phyloP scores from a whole-genome alignment of 768 basidiomycete species.

The Suillus brevipes region DNA sequence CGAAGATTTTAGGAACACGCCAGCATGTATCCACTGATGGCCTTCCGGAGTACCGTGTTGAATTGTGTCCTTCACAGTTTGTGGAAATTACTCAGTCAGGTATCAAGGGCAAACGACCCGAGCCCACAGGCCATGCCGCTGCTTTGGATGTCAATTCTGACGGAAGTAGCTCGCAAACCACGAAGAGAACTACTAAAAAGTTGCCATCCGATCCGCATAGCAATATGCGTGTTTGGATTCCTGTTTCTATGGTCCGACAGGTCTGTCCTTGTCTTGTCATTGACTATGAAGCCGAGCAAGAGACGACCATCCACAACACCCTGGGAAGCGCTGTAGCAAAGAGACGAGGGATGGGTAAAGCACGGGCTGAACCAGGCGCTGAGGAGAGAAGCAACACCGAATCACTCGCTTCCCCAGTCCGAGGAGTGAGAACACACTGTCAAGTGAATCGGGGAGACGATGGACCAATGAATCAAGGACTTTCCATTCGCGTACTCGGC shows the following conservation, averaged over 20 bases:
- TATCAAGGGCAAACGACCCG: slow-evolving; percentile 28
- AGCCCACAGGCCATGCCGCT: slow-evolving; percentile 13
- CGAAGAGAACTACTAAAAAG: slow-evolving; percentile 22
- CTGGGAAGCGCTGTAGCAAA: slow-evolving; percentile 15
- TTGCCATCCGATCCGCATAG: slow-evolving; percentile 31
- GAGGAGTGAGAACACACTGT: slow-evolving; percentile 10
- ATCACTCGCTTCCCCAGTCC: background rate
- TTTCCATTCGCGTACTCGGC: background rate
- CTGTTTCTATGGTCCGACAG: slow-evolving; percentile 41
- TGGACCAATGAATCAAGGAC: background rate
- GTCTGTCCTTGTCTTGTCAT: slow-evolving; percentile 41
- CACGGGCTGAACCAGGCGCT: background rate
- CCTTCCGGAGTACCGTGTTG: slow-evolving; percentile 45
- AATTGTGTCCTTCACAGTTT: slow-evolving; percentile 36
- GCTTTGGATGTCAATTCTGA: slow-evolving; percentile 18
- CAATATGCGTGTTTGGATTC: slow-evolving; percentile 41
- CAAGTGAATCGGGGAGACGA: background rate
- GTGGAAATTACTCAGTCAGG: slow-evolving; percentile 32
- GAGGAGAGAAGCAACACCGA: background rate
- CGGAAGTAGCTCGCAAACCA: slow-evolving; percentile 10
- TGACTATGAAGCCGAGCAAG: slow-evolving; percentile 31
- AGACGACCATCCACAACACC: slow-evolving; percentile 25
- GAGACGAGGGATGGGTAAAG: slow-evolving; percentile 14
- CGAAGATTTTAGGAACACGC: slow-evolving; percentile 37
- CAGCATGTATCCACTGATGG: slow-evolving; percentile 41